phyloP scores from a whole-genome alignment of 306 rosid genomes.

The Alnus glutinosa region DNA sequence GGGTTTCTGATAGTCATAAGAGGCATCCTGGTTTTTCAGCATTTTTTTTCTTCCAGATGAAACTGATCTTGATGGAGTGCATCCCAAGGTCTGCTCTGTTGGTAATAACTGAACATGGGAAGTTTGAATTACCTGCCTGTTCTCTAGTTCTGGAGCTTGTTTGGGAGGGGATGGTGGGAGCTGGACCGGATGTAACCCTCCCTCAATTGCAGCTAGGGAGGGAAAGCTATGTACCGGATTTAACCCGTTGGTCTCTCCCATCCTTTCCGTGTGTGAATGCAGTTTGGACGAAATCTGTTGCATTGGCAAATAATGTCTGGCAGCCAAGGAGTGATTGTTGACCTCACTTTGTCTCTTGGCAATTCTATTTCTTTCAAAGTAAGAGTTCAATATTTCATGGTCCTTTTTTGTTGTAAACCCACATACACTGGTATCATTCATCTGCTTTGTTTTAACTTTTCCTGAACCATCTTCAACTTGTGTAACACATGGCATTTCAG shows the following conservation, averaged over 20 bases:
- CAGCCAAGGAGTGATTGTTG: slow-evolving; percentile 32
- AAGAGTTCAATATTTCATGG: slow-evolving; percentile 30
- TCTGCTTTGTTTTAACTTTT: slow-evolving; percentile 24
- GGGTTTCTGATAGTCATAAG: slow-evolving; percentile 22
- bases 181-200: slow-evolving; percentile 3
- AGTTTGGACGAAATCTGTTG: slow-evolving; percentile 28
- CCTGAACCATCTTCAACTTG: slow-evolving; percentile 32
- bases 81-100: slow-evolving; percentile 19
- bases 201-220: slow-evolving; percentile 18
- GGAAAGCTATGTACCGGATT: slow-evolving; percentile 16
- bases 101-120: background rate
- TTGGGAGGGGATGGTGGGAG: slow-evolving; percentile 21
- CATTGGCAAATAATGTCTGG: slow-evolving; percentile 30
- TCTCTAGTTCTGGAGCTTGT: slow-evolving; percentile 25
- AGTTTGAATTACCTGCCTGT: slow-evolving; percentile 24
- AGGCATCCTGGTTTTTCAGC: slow-evolving; percentile 6
- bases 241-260: background rate
- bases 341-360: slow-evolving; percentile 27
- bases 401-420: slow-evolving; percentile 32
- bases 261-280: slow-evolving; percentile 24
- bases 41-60: slow-evolving; percentile 19
- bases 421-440: slow-evolving; percentile 18
- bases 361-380: slow-evolving; percentile 32
- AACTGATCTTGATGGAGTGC: slow-evolving; percentile 8
- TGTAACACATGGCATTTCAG: slow-evolving; percentile 26